A percentile compares a stretch with the other conserved stretches of the same genome.
Evolutionary conservation across 1,284 basidiomycete species (phyloP).

Genomic region (Wallemia ichthyophaga): DNA sequence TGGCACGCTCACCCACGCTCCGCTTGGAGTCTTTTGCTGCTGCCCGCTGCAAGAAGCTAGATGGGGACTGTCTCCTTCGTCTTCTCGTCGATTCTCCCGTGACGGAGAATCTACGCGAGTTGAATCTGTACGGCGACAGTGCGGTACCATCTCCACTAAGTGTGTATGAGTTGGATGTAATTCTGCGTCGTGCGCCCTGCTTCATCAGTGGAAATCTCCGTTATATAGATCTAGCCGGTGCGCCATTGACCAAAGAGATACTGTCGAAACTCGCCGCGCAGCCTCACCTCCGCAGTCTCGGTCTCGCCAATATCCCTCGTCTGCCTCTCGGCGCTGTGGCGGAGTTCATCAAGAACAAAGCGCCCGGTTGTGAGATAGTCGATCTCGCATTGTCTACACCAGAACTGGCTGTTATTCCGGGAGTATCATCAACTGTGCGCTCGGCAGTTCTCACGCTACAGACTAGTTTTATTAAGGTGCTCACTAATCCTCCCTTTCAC

Average conservation of each 20-base stretch:
- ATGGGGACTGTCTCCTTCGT: conserved; percentile 40
- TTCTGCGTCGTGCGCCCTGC: conserved; percentile 48
- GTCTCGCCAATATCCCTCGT: conserved; percentile 50
- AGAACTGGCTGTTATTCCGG: conserved; percentile 26
- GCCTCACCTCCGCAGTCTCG: conserved; percentile 49
- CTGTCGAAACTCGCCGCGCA: conserved; percentile 25
- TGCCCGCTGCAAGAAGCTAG: conserved; percentile 59
- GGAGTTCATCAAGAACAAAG: conserved; percentile 35
- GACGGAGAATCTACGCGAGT: conserved; percentile 29
- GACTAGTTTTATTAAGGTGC: conserved; percentile 37
- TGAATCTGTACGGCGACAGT: conserved; percentile 65
- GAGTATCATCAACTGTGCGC: conserved; percentile 26
- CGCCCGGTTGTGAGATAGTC: conserved; percentile 53
- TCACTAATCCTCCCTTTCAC: conserved; percentile 46
- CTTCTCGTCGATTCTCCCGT: conserved; percentile 43
- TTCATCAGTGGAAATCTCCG: conserved; percentile 43
- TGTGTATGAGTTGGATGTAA: conserved; percentile 31
- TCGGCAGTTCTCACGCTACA: conserved; percentile 18
- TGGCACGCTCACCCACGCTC: conserved; percentile 32
- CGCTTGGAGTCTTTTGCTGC: conserved; percentile 51
- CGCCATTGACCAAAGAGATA: conserved; percentile 30
- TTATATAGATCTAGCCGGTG: conserved; percentile 70
- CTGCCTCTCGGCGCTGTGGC: conserved; percentile 37
- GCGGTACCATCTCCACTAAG: conserved; percentile 57
- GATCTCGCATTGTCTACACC: conserved; percentile 49